phyloP scores from a whole-genome alignment of 129 eudicot species.

The Chrysanthemum lavandulifolium region DNA sequence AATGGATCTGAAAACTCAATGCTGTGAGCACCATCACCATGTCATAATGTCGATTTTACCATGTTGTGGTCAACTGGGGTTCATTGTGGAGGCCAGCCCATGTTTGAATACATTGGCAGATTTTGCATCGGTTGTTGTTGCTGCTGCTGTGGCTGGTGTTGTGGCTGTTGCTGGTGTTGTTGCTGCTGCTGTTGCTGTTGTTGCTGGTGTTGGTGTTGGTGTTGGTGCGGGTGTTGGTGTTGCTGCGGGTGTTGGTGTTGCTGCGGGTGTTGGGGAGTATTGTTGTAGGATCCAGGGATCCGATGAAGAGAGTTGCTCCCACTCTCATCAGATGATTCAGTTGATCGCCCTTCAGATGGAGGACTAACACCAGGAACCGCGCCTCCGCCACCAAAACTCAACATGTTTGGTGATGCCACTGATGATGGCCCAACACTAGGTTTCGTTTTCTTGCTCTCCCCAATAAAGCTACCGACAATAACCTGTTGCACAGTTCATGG shows the following conservation, averaged over 20 bases:
- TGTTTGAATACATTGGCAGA: constrained; percentile 57
- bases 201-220: constrained; percentile 28
- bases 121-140: constrained; percentile 42
- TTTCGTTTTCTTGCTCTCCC: constrained; percentile 69
- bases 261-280: constrained; percentile 38
- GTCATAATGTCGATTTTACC: neutral
- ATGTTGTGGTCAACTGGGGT: constrained; percentile 40
- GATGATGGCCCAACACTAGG: constrained; percentile 33
- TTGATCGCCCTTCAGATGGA: constrained; percentile 68
- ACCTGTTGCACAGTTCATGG: constrained; percentile 47
- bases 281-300: constrained; percentile 43
- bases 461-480: constrained; percentile 87
- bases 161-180: constrained; percentile 31
- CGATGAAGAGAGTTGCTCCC: constrained; percentile 52
- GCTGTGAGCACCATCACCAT: constrained; percentile 15
- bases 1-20: constrained; percentile 14
- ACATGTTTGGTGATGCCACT: constrained; percentile 52
- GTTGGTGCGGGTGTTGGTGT: constrained; percentile 19
- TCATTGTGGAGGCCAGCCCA: constrained; percentile 71
- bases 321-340: constrained; percentile 71
- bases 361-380: constrained; percentile 52
- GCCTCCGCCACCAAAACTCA: constrained; percentile 50
- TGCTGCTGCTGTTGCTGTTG: constrained; percentile 18
- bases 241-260: constrained; percentile 23
- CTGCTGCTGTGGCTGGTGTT: constrained; percentile 17